Percentiles rank a stretch among this genome's conserved stretches.
Evolutionary conservation across 768 basidiomycete genomes (phyloP).

Genomic region (Leccinum pellstonianum): DNA sequence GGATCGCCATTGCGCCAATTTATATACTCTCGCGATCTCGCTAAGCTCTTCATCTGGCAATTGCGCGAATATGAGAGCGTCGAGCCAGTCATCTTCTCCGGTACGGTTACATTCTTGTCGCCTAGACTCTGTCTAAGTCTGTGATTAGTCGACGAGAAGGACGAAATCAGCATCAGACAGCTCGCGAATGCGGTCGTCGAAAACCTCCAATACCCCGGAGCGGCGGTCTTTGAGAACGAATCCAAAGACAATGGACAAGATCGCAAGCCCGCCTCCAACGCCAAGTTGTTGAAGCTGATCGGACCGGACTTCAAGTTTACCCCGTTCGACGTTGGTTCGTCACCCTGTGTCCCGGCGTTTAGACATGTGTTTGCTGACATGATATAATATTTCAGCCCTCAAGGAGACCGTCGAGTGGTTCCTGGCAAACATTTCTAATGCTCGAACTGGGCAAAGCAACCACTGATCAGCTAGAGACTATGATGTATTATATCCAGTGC

Average conservation of each 20-base stretch:
- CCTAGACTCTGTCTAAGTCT: not conserved
- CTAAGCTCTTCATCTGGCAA: slow-evolving; percentile 93
- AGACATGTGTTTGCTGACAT: not conserved
- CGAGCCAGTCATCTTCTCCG: slow-evolving; percentile 90
- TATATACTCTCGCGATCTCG: slow-evolving; percentile 95
- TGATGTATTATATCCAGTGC: slow-evolving; percentile 7
- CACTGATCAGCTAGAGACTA: slow-evolving; percentile 8
- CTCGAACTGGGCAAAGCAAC: slow-evolving; percentile 51
- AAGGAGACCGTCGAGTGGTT: slow-evolving; percentile 85
- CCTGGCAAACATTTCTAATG: slow-evolving; percentile 72
- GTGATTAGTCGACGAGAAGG: slow-evolving; percentile 77
- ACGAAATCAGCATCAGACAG: slow-evolving; percentile 90
- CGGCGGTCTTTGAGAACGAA: slow-evolving; percentile 72
- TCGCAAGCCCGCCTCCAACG: slow-evolving; percentile 95
- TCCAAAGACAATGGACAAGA: slow-evolving; percentile 84
- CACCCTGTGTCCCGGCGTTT: not conserved
- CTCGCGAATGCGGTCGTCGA: slow-evolving; percentile 91
- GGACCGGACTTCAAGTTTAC: slow-evolving; percentile 81
- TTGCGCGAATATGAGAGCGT: slow-evolving; percentile 88
- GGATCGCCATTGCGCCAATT: slow-evolving; percentile 96
- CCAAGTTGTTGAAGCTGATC: slow-evolving; percentile 74
- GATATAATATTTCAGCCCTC: slow-evolving; percentile 51
- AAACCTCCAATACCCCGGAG: slow-evolving; percentile 73
- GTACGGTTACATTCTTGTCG: slow-evolving; percentile 37
- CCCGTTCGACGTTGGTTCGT: slow-evolving; percentile 78